A percentile compares a stretch with the other conserved stretches of the same genome.
Evolutionary conservation across 257 asterid genomes (phyloP).

Genomic region (Orobanche coerulescens): DNA sequence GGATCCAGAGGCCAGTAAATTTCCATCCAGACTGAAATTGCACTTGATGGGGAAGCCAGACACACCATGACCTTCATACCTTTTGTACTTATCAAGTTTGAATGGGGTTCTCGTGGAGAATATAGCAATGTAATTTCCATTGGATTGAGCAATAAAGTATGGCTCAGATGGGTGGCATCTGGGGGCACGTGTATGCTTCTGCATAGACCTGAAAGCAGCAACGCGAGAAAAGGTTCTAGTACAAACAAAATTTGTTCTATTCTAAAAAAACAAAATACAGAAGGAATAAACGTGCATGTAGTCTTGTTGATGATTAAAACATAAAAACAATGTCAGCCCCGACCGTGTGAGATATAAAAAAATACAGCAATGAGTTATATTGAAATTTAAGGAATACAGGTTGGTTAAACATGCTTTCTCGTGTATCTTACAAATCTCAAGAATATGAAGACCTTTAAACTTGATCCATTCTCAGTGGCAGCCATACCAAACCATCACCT

Average conservation of each 20-base stretch:
- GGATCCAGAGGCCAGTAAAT: conserved; percentile 61
- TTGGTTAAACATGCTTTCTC: not conserved
- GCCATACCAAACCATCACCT: not conserved
- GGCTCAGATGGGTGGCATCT: conserved; percentile 77
- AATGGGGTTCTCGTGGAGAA: conserved; percentile 64
- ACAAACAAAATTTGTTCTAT: not conserved
- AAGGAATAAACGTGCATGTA: not conserved
- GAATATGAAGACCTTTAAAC: not conserved
- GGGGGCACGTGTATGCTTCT: conserved; percentile 85
- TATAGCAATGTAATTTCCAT: conserved; percentile 86
- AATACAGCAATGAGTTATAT: not conserved
- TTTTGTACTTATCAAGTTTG: conserved; percentile 68
- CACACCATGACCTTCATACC: conserved; percentile 78
- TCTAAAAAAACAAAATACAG: not conserved
- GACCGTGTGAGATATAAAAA: not conserved
- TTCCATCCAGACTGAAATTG: conserved; percentile 68
- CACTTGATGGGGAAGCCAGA: conserved; percentile 85
- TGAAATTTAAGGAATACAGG: not conserved
- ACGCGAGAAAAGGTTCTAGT: not conserved
- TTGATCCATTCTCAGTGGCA: not conserved
- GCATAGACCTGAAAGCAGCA: conserved; percentile 54
- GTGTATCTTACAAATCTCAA: not conserved
- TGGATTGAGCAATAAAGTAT: conserved; percentile 79
- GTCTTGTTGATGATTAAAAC: not conserved
- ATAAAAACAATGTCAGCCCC: not conserved